Evolutionary conservation across 1,284 basidiomycete species (phyloP), one percentile per base, ranked within the genome.

Genomic region (Neotropicomus parvogracilis): DNA sequence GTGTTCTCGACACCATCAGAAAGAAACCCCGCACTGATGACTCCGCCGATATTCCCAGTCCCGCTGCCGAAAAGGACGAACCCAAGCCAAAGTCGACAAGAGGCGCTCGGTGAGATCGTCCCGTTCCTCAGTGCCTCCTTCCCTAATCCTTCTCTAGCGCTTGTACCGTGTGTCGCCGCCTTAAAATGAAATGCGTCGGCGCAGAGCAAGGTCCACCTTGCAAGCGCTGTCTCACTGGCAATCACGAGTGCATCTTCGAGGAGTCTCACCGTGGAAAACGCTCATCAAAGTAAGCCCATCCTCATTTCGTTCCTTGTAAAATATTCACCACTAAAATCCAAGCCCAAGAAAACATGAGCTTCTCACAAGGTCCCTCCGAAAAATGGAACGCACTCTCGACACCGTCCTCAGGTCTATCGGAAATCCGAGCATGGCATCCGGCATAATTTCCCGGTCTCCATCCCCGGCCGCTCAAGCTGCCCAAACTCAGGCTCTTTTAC

Each of bases 121-220:
- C 33, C 44, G 21, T 44, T 19, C 6, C 27, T 0, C 5, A 21
- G 5, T 33, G 4, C 1, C 29, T 44, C 33, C 21, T 6, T 38
- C 48, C 37, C 31, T 53, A 42, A 57, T 40, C 24, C 20, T 37
- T 53, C 36, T 43, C 26, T 56, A 92, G 91, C 44, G 94, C 94
- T 0, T 97, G 94, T 58, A 93, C 90, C 0, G 91, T 95, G 27
- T 98, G 95, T 67, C 84, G 95, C 28, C 86, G 93, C 40, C 83
- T 98, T 54, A 99, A 99, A 75, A 99, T 99, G 95, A 91, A 95
- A 58, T 99, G 95, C 58, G 91, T 97, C 16, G 93, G 89, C 31
- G 91, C 91, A 2, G 94, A 97, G 62, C 78, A 94, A 29, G 93
- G 91, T 0, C 90, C 91, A 0, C 92, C 94, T 1, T 97, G 94